A percentile compares a stretch with the other conserved stretches of the same genome.
phyloP scores from a whole-genome alignment of 306 rosid species.

The Castanea crenata region DNA sequence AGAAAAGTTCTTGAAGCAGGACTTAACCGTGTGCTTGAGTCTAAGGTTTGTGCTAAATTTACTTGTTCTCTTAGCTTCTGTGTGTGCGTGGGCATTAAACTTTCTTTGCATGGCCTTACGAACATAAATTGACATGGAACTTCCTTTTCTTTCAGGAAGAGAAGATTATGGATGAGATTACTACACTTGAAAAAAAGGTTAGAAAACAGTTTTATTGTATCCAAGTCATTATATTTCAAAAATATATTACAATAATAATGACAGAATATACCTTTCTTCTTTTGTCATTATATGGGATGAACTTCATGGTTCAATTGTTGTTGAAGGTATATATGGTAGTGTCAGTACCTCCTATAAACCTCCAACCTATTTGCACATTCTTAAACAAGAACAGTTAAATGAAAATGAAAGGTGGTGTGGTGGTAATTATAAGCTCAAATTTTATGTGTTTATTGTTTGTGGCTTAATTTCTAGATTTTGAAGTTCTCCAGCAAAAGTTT shows the following conservation, averaged over 20 bases:
- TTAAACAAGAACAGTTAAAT: too few relatives aligned
- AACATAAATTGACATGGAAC: not conserved
- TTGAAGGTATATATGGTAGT: too few relatives aligned
- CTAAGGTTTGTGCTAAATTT: constrained; percentile 26
- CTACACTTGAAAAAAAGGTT: constrained; percentile 35
- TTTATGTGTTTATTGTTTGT: not conserved
- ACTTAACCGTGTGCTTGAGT: constrained; percentile 29
- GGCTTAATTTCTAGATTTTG: not conserved
- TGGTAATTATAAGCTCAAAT: not conserved
- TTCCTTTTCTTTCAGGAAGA: constrained; percentile 26
- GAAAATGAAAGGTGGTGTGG: too few relatives aligned
- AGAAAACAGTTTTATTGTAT: not conserved
- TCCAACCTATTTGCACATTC: too few relatives aligned
- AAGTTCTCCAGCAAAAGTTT: not conserved
- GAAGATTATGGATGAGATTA: constrained; percentile 24
- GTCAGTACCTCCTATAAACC: too few relatives aligned
- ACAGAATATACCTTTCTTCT: not conserved
- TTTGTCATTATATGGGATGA: not conserved
- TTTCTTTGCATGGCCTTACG: not conserved
- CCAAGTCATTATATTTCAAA: not conserved
- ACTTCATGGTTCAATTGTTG: not conserved
- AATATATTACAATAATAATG: not conserved
- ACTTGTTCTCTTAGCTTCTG: not conserved
- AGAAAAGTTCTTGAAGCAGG: constrained; percentile 33
- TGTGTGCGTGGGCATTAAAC: too few relatives aligned